Conservation (phyloP, 2,329 filamentous ascomycete species). For the Paradendryphiella salina region DNA sequence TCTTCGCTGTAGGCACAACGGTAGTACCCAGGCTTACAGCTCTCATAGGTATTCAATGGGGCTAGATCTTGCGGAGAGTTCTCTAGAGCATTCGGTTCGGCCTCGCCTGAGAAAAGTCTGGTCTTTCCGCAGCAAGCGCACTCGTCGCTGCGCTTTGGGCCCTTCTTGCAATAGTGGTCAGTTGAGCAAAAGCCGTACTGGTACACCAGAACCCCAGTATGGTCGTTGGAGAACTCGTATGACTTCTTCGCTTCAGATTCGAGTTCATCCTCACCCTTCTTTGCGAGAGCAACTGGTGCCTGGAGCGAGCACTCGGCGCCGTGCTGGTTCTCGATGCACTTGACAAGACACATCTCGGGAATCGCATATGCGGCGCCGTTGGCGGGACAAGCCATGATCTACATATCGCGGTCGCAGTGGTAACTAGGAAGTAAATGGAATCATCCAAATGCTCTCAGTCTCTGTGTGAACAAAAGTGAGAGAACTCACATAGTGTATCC, state of each 20-base stretch:
- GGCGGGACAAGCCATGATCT: neutral
- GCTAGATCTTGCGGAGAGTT: too few relatives aligned
- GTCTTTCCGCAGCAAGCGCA: slow-evolving; percentile 18
- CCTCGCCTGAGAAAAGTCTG: neutral
- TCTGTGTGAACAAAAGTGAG: neutral
- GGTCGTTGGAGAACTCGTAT: slow-evolving; percentile 10
- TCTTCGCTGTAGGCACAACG: too few relatives aligned
- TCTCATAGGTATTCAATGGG: too few relatives aligned
- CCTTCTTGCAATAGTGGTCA: slow-evolving; percentile 16
- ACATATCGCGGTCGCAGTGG: neutral
- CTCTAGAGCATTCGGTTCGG: too few relatives aligned
- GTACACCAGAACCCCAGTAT: slow-evolving; percentile 14
- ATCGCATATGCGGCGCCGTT: neutral
- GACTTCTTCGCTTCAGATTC: slow-evolving; percentile 1
- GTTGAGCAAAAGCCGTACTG: slow-evolving; percentile 18
- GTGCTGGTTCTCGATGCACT: neutral
- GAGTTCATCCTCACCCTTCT: neutral
- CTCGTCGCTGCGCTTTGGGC: slow-evolving; percentile 10
- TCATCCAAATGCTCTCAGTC: too few relatives aligned
- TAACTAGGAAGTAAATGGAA: neutral
- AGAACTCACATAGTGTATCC: neutral
- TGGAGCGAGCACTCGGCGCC: neutral
- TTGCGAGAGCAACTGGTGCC: neutral
- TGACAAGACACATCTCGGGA: neutral
- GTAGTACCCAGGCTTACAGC: too few relatives aligned